These are phyloP conservation scores for Epichloe typhina DNA, from an alignment of 2,329 filamentous ascomycete species.

Conservation along the genomic window DNA sequence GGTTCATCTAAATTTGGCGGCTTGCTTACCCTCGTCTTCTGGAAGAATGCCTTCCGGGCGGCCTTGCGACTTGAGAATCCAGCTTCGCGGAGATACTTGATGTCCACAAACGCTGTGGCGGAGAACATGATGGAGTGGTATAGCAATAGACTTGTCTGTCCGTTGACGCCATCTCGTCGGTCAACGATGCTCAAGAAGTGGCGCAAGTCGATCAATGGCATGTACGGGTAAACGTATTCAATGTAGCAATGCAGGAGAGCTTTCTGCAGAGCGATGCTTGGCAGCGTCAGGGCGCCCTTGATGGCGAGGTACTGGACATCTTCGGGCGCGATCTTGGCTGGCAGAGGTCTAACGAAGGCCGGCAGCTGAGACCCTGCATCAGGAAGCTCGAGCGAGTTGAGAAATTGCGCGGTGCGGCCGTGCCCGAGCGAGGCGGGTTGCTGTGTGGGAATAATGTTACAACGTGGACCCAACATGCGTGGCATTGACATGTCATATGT, in stretches of 20 bases:
- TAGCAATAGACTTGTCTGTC: conserved; percentile 68
- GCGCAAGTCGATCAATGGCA: conserved; percentile 69
- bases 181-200: conserved; percentile 48
- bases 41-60: conserved; percentile 79
- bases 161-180: conserved; percentile 52
- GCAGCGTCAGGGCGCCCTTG: conserved; percentile 75
- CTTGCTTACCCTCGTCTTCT: conserved; percentile 62
- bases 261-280: conserved; percentile 56
- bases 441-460: background rate
- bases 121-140: conserved; percentile 96
- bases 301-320: conserved; percentile 72
- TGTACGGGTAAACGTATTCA: conserved; percentile 86
- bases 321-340: conserved; percentile 61
- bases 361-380: conserved; percentile 38
- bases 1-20: background rate
- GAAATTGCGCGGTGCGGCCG: conserved; percentile 29
- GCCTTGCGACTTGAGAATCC: conserved; percentile 69
- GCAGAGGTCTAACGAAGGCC: conserved; percentile 66
- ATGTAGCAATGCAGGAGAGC: conserved; percentile 72
- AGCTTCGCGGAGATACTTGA: conserved; percentile 59
- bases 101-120: conserved; percentile 76
- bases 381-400: conserved; percentile 34
- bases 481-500: conserved; percentile 8
- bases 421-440: conserved; percentile 17
- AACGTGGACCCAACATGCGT: background rate